Base-by-base conservation (phyloP, 805 yeast genomes). In the Yarrowia divulgata region DNA sequence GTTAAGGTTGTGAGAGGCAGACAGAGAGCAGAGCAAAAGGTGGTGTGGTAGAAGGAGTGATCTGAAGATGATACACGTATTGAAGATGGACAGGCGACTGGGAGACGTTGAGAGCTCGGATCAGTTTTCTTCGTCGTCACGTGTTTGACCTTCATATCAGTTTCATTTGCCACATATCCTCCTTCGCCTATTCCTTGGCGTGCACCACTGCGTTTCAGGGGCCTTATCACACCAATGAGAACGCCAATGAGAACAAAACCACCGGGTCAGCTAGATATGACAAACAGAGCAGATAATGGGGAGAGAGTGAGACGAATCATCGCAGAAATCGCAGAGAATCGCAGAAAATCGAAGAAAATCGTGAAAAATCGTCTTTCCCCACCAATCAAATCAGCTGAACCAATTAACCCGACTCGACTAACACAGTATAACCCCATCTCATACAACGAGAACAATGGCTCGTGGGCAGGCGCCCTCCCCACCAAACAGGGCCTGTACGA, bases 401-500 rank as follows among this genome's bases (percentile, higher is more conserved):
- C 29, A 4, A 23, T 23, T 23, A 2, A 2, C 4, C 29, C 29
- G 8, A 7, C n/a, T 2, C 1, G 16, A 29, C 52, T 45, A 60
- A 60, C 46, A 7, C 14, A 60, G 50, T 60, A 60, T 52, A 60
- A 60, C 66, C 66, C 66, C 66, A 60, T 60, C 42, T 42, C 66
- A 14, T 60, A 60, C 66, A 48, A 60, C 32, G 66, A 60, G 42
- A 32, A 60, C 34, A 60, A 60, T 40, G 66, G 66, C 52, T 89
- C 97, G 3, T 94, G 98, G 98, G 98, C 98, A 32, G 87, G 90
- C 60, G 85, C 95, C 10, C 83, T 94, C 72, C 98, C 98, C 60
- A 85, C 86, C 55, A 87, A 88, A 73, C 89, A 93, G 80, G 98
- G 97, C 45, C 87, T 94, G 68, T 94, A 94, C 80, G 91, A 95